Evolutionary conservation across 2,329 filamentous ascomycete genomes (phyloP).

Genomic region (Calonectria honghensis): DNA sequence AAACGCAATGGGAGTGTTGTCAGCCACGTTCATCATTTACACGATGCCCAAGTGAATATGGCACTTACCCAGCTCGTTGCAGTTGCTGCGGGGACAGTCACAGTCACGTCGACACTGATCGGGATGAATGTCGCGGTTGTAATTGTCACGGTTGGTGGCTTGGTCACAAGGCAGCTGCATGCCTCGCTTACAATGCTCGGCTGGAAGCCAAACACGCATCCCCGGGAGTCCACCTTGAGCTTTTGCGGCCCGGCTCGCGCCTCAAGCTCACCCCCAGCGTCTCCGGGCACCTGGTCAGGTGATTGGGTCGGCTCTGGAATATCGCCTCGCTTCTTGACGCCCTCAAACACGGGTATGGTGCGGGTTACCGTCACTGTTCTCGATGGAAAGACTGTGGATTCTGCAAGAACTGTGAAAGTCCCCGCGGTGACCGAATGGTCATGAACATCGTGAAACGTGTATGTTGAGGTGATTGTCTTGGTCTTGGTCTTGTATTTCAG

Average conservation of each 20-base stretch:
- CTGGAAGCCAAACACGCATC: not conserved
- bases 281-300: not conserved
- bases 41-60: not conserved
- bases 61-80: slow-evolving; percentile 3
- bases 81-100: not conserved
- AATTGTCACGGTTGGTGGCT: slow-evolving; percentile 25
- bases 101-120: not conserved
- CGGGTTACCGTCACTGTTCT: not conserved
- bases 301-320: not conserved
- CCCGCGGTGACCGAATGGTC: not conserved
- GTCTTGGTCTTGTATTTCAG: not conserved
- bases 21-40: not conserved
- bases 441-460: not conserved
- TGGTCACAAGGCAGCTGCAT: slow-evolving; percentile 34
- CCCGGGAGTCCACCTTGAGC: not conserved
- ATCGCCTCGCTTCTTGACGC: not conserved
- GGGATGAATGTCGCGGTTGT: not conserved
- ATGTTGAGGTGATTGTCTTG: not conserved
- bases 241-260: not conserved
- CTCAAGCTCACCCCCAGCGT: not conserved
- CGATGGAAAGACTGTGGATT: not conserved
- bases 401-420: not conserved
- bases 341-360: not conserved
- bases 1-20: not conserved
- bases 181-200: slow-evolving; percentile 19